Evolutionary conservation across 331 rosid species (phyloP), one percentile per base, ranked within the genome.

Genomic region (Quercus lobata): DNA sequence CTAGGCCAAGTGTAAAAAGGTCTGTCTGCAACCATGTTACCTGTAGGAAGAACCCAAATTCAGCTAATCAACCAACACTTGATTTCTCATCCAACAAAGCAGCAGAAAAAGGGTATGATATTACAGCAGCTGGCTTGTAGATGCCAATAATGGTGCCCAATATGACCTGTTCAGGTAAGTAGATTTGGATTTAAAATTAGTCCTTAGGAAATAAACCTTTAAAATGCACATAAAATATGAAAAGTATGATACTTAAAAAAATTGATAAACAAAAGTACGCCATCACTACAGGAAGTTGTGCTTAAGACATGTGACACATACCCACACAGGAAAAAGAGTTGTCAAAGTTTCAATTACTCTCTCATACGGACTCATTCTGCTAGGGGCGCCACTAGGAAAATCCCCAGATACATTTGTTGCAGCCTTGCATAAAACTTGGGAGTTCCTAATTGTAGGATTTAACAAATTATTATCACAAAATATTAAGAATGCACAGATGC

Each of bases 321-420:
- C 99, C 97, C 99, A 93, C 76, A 95, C 53, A 15, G 99, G 99
- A 83, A 95, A 95, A 75, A 95, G 91, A 79, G 97, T 93, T 30
- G 97, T 95, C 83, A 95, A 80, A 78, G 90, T 88, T 89, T 91
- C 94, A 69, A 95, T 88, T 71, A 86, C 75, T 84, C 83, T 91
- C 88, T 95, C 94, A 24, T 88, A 93, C 72, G 56, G 86, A 79
- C 81, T 91, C 90, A 88, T 76, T 73, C 82, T 88, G 12, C 76
- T 79, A 1, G 84, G 32, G 69, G 88, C 17, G 76, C 74, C 85
- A 75, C 80, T 76, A 52, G 96, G 94, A 76, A 79, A 66, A 68
- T 91, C 86, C 79, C 99, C 96, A 56, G 99, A 86, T 55, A 79
- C 62, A 79, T 90, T 82, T 75, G 86, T 71, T 41, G 89, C 29